phyloP scores from a whole-genome alignment of 148 eudicot genomes.

The Chenopodium quinoa region DNA sequence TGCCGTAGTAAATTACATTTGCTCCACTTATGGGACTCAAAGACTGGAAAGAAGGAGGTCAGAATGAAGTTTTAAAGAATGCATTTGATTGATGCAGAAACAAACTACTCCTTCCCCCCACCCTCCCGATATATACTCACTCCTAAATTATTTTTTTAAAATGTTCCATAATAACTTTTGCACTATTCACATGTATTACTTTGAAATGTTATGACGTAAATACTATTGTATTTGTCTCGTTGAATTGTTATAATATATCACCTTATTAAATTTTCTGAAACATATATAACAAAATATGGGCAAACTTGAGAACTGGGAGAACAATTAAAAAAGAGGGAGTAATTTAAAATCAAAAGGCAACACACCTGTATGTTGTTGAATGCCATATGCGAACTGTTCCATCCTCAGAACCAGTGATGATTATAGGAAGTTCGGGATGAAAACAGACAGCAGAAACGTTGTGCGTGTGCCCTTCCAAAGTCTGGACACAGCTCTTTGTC shows the following conservation, averaged over 20 bases:
- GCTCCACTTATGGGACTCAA: background rate
- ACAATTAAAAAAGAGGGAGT: background rate
- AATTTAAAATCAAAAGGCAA: background rate
- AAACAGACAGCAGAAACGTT: constrained; percentile 86
- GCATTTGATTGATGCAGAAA: too few species aligned
- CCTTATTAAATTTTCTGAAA: too few species aligned
- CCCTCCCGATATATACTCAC: too few species aligned
- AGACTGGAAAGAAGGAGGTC: background rate
- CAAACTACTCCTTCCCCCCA: too few species aligned
- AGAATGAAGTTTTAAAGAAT: background rate
- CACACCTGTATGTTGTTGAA: constrained; percentile 76
- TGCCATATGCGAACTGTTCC: constrained; percentile 92
- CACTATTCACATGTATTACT: too few species aligned
- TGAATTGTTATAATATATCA: too few species aligned
- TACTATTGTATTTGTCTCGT: too few species aligned
- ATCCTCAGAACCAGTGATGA: constrained; percentile 92
- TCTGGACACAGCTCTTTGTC: constrained; percentile 88
- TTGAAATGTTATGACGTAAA: too few species aligned
- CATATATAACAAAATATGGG: too few species aligned
- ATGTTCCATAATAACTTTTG: too few species aligned
- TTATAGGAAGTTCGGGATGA: constrained; percentile 90
- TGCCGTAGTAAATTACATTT: background rate
- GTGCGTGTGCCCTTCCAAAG: constrained; percentile 87
- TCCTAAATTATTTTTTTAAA: too few species aligned
- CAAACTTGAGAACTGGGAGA: too few species aligned